Base-by-base conservation (phyloP, 2,329 filamentous ascomycete species). In the Hypomyces rosellus region DNA sequence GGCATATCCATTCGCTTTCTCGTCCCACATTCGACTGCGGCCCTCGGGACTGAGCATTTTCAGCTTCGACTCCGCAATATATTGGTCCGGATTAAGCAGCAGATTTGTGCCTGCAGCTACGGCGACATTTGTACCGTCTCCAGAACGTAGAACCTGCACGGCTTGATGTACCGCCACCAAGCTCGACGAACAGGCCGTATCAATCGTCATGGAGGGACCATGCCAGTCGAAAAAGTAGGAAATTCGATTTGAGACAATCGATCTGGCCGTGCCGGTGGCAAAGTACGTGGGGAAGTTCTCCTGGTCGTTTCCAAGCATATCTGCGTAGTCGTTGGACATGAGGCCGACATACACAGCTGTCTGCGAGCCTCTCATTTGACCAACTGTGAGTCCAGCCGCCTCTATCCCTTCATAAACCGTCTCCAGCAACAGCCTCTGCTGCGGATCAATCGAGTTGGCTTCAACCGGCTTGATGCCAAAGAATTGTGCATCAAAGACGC, bases 141-240 rank as follows among this genome's bases (percentile, higher is more conserved):
- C 68, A 7, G 22, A 13, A 11, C 55, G 45, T 9, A 59, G 40
- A 4, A 30, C 22, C 39, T 56, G 15, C 34, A 56, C 40, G 69
- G 75, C 43, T 12, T 72, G 63, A 53, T 78, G 72, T 0, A 78
- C 59, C 0, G 73, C 74, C 1, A 74, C 66, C 2, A 78, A 58
- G 42, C 69, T 72, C n/a, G 70, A 69, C 0, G 74, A 77, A 51
- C 76, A 80, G 0, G 72, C 76, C 0, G 76, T 78, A 48, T 78
- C 74, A 2, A 78, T 64, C 1, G 74, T 75, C 55, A 76, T 63
- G 5, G 69, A 73, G 0, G 75, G 71, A 0, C 75, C 75, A 7
- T 58, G 56, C 50, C 75, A 68, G 56, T 78, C 66, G 52, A 72
- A 76, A 45, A 70, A 72, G 56, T 76, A 75, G 1, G 70, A 74